These are phyloP conservation scores for Eucalyptus sideroxylon DNA, from an alignment of 345 rosid species.

Conservation along the genomic window DNA sequence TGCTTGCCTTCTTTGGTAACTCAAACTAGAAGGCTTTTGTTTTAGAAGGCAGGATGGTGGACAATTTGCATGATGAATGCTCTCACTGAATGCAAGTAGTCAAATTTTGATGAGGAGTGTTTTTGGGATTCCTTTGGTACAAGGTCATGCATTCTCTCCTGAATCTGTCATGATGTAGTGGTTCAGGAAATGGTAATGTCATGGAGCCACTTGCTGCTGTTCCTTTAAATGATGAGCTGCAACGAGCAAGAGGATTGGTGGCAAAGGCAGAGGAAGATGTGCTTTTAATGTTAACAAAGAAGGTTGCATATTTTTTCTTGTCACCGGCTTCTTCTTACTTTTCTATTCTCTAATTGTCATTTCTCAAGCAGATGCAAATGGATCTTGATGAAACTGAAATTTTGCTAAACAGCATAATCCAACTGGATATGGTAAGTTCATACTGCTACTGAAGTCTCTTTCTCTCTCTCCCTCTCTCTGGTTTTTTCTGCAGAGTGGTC, in stretches of 20 bases:
- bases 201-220: slow-evolving; percentile 78
- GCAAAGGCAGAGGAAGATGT: slow-evolving; percentile 76
- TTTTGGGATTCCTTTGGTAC: background rate
- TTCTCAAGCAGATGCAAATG: slow-evolving; percentile 45
- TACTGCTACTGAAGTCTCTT: background rate
- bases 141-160: background rate
- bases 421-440: slow-evolving; percentile 61
- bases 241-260: slow-evolving; percentile 57
- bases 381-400: slow-evolving; percentile 52
- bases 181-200: slow-evolving; percentile 64
- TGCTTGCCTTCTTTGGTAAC: background rate
- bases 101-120: background rate
- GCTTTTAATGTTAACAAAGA: slow-evolving; percentile 63
- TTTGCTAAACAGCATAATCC: slow-evolving; percentile 30
- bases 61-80: background rate
- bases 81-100: background rate
- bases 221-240: slow-evolving; percentile 77
- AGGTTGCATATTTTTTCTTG: slow-evolving; percentile 24
- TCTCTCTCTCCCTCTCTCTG: background rate
- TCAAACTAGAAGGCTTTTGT: background rate
- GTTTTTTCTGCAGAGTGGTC: background rate
- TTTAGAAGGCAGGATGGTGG: background rate
- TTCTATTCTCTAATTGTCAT: slow-evolving; percentile 4
- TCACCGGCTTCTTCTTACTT: background rate
- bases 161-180: slow-evolving; percentile 32